Percentiles rank a stretch among this genome's conserved stretches.
Evolutionary conservation across 495 filamentous ascomycete genomes (phyloP).

Genomic region (Pseudomonodictys pantanalensis): DNA sequence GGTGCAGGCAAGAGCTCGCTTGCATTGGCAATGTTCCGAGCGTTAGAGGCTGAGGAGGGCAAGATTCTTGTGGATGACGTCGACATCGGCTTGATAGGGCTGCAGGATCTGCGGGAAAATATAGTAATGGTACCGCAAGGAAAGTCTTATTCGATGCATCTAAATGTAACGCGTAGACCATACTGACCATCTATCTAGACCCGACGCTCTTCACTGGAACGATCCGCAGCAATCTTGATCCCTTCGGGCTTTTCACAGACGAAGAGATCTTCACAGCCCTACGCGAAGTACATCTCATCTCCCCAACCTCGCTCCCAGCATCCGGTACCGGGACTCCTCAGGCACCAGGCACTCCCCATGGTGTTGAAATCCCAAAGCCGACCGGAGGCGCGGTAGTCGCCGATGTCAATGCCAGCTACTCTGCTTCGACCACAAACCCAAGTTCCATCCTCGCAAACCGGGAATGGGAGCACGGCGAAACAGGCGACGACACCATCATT

Average conservation of each 20-base stretch:
- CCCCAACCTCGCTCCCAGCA: constrained; percentile 51
- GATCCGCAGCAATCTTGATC: constrained; percentile 91
- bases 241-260: constrained; percentile 86
- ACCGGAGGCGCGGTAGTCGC: constrained; percentile 16
- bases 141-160: constrained; percentile 20
- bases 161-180: background rate
- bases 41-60: constrained; percentile 88
- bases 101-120: constrained; percentile 84
- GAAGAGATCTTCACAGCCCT: constrained; percentile 86
- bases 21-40: constrained; percentile 91
- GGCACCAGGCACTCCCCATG: background rate
- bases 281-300: constrained; percentile 86
- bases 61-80: constrained; percentile 88
- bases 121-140: constrained; percentile 96
- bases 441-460: constrained; percentile 22
- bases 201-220: constrained; percentile 97
- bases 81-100: constrained; percentile 82
- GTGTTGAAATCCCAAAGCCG: constrained; percentile 22
- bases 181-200: constrained; percentile 49
- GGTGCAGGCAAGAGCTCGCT: constrained; percentile 97
- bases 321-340: constrained; percentile 36
- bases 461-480: constrained; percentile 5
- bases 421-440: constrained; percentile 25
- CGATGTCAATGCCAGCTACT: constrained; percentile 16
- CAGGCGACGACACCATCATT: constrained; percentile 16